Evolutionary conservation across 2,329 filamentous ascomycete genomes (phyloP), one percentile per base, ranked within the genome.

Genomic region (Ceratocystis cacaofunesta): DNA sequence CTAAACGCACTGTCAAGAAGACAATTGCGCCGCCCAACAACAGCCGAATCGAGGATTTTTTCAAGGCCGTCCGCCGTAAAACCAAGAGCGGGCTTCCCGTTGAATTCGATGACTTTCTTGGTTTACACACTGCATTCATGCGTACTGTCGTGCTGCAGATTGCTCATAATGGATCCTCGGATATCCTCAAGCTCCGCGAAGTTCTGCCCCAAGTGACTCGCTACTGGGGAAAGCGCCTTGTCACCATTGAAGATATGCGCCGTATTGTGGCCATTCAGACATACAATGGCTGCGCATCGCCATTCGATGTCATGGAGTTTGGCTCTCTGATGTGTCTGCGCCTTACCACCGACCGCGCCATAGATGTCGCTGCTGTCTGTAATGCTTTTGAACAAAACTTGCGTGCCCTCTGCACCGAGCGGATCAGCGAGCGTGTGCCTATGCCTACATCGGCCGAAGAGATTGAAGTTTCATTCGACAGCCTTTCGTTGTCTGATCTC

Each of bases 171-270:
- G 85, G 86, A 67, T 76, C 77, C 36, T 77, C 79, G 60, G 78
- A 82, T 0, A 85, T 88, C 0, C 82, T 85, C 28, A 86, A 90
- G 70, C 73, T 90, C 57, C 77, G 79, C 44, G 76, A 79, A 36
- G 78, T 91, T 44, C 79, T 82, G 43, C 83, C 83, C 8, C 80
- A 84, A 66, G 78, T 89, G 50, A 82, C 86, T 12, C 81, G 84
- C 69, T 77, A 85, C 46, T 92, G 88, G 88, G 86, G 87, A 67
- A 90, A 88, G 75, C 80, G 87, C 41, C 79, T 79, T 66, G 86
- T 90, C 17, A 81, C 79, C 0, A 75, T 82, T 0, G 82, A 84
- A 50, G 88, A 92, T 70, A 77, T 91, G 61, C 83, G 84, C 68
- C 79, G 82, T 68, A 82, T 86, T 68, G 74, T 92, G 25, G 87